These are phyloP conservation scores for Carnegiea gigantea DNA, from an alignment of 179 eudicot species.

Conservation along the genomic window DNA sequence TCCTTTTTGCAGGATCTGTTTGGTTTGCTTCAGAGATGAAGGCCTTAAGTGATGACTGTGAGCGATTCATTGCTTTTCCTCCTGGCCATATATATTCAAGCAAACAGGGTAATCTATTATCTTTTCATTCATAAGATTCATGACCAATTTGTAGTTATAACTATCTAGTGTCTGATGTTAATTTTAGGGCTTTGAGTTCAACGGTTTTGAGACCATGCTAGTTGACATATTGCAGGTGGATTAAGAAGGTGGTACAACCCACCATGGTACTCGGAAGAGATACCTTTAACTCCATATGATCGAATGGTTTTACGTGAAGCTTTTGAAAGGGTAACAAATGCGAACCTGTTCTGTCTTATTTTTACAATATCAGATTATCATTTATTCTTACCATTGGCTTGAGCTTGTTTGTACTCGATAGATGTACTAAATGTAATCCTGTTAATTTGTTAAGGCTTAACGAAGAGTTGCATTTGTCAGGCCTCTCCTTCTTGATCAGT, in stretches of 20 bases:
- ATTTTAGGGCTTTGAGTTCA: background rate
- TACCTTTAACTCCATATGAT: slow-evolving; percentile 81
- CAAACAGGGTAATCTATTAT: slow-evolving; percentile 57
- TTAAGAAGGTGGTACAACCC: slow-evolving; percentile 94
- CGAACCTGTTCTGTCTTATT: background rate
- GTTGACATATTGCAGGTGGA: slow-evolving; percentile 42
- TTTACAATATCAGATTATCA: background rate
- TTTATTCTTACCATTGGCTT: slow-evolving; percentile 5
- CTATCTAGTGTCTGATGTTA: too few relatives aligned
- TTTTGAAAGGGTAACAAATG: slow-evolving; percentile 66
- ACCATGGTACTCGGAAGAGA: slow-evolving; percentile 70
- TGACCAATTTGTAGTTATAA: background rate
- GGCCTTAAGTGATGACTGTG: slow-evolving; percentile 93
- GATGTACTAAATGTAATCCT: background rate
- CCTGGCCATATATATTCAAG: slow-evolving; percentile 97
- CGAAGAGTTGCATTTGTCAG: background rate
- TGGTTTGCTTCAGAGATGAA: slow-evolving; percentile 99
- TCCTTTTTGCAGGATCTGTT: slow-evolving; percentile 54
- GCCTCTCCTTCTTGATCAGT: background rate
- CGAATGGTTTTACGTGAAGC: slow-evolving; percentile 70
- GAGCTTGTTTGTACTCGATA: background rate
- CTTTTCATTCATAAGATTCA: background rate
- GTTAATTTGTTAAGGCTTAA: background rate
- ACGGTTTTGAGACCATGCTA: background rate
- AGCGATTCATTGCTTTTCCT: slow-evolving; percentile 73